Evolutionary conservation across 306 rosid genomes (phyloP).

Genomic region (Macrotyloma uniflorum): DNA sequence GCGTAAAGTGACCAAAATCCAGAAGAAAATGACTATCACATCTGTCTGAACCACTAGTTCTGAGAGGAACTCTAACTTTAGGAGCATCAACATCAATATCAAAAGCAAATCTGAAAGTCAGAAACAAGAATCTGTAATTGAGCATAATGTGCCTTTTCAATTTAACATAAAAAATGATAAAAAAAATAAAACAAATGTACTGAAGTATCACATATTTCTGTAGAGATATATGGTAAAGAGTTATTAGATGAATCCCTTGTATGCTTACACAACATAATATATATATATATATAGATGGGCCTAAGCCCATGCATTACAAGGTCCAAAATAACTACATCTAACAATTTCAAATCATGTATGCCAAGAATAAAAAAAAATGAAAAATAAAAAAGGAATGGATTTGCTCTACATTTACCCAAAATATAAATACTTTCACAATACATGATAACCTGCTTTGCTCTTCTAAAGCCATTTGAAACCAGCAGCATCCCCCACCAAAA

Average conservation of each 20-base stretch:
- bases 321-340: too few relatives aligned
- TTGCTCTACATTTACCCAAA: background rate
- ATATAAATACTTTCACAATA: background rate
- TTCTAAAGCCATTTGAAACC: background rate
- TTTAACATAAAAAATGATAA: background rate
- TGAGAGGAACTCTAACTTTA: conserved; percentile 93
- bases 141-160: conserved; percentile 10
- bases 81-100: conserved; percentile 98
- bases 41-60: conserved; percentile 60
- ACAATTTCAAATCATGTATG: background rate
- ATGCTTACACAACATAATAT: too few relatives aligned
- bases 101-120: conserved; percentile 83
- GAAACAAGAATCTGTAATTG: conserved; percentile 31
- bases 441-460: too few relatives aligned
- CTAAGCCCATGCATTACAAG: too few relatives aligned
- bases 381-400: background rate
- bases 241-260: too few relatives aligned
- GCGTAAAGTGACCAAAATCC: conserved; percentile 96
- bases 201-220: background rate
- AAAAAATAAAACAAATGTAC: background rate
- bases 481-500: conserved; percentile 1
- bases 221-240: too few relatives aligned
- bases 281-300: too few relatives aligned
- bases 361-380: background rate
- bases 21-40: conserved; percentile 86